Percentiles rank a stretch among this genome's conserved stretches.
These are phyloP conservation scores for Paramecium tetraurelia DNA, from an alignment of 73 alveolate species.

Conservation along the genomic window DNA sequence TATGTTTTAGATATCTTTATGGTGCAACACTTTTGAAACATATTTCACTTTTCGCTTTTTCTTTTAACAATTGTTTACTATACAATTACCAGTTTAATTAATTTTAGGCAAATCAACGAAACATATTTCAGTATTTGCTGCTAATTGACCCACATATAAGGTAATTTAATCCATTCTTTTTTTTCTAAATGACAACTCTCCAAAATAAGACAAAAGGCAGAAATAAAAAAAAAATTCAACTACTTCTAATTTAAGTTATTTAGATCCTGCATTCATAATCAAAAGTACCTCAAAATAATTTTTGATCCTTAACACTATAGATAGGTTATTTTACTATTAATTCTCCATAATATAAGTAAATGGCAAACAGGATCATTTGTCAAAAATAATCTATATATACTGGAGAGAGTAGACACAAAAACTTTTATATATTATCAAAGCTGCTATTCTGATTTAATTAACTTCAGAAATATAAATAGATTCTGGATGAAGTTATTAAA, in stretches of 20 bases:
- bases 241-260: slow-evolving; percentile 83
- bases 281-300: slow-evolving; percentile 85
- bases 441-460: too few species aligned
- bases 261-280: slow-evolving; percentile 86
- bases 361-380: too few species aligned
- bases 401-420: too few species aligned
- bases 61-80: neutral
- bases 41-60: slow-evolving; percentile 79
- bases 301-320: too few species aligned
- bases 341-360: too few species aligned
- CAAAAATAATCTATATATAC: too few species aligned
- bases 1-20: too few species aligned
- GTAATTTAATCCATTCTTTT: slow-evolving; percentile 63
- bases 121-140: slow-evolving; percentile 75
- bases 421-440: too few species aligned
- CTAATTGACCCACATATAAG: slow-evolving; percentile 91
- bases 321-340: too few species aligned
- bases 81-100: slow-evolving; percentile 77
- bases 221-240: slow-evolving; percentile 74
- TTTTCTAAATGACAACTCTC: slow-evolving; percentile 77
- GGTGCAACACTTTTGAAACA: slow-evolving; percentile 37
- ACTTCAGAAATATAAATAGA: too few species aligned
- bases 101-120: slow-evolving; percentile 92
- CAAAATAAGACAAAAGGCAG: slow-evolving; percentile 69
- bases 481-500: too few species aligned